Evolutionary conservation across 164 flowering plant species (phyloP).

Genomic region (Magnolia changhungtana): DNA sequence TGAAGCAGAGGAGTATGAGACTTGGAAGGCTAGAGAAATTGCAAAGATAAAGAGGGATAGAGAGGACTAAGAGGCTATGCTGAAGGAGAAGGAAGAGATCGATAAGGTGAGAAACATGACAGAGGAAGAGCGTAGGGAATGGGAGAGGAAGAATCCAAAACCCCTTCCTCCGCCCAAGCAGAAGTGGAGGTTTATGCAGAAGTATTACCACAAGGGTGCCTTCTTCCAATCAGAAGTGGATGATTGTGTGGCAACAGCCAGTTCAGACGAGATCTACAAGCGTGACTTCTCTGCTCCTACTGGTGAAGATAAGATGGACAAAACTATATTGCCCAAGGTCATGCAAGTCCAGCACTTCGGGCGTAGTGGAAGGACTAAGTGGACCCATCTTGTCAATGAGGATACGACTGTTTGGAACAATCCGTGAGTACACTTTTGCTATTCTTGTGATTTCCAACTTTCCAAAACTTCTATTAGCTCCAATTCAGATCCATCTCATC

Average conservation of each 20-base stretch:
- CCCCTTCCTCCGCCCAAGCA: conserved; percentile 49
- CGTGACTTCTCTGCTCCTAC: conserved; percentile 92
- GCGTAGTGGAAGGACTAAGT: conserved; percentile 92
- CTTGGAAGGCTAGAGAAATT: conserved; percentile 87
- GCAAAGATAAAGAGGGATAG: conserved; percentile 89
- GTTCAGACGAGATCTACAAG: conserved; percentile 42
- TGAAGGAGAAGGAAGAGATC: conserved; percentile 87
- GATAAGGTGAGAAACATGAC: conserved; percentile 91
- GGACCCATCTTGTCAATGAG: conserved; percentile 96
- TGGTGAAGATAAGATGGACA: conserved; percentile 89
- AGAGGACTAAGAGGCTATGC: conserved; percentile 67
- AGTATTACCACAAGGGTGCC: conserved; percentile 92
- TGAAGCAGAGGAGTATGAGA: conserved; percentile 91
- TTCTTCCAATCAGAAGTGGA: conserved; percentile 71
- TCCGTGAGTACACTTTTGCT: conserved; percentile 52
- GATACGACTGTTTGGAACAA: conserved; percentile 95
- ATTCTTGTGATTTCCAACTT: not conserved
- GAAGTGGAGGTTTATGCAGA: conserved; percentile 98
- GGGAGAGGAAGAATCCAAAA: conserved; percentile 92
- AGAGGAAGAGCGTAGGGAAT: conserved; percentile 85
- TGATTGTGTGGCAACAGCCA: conserved; percentile 52
- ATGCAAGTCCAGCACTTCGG: conserved; percentile 98
- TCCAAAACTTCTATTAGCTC: not conserved
- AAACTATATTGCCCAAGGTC: conserved; percentile 80
- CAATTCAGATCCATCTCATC: not conserved